phyloP scores from a whole-genome alignment of 2,329 filamentous ascomycete genomes.

The Xylaria polymorpha region DNA sequence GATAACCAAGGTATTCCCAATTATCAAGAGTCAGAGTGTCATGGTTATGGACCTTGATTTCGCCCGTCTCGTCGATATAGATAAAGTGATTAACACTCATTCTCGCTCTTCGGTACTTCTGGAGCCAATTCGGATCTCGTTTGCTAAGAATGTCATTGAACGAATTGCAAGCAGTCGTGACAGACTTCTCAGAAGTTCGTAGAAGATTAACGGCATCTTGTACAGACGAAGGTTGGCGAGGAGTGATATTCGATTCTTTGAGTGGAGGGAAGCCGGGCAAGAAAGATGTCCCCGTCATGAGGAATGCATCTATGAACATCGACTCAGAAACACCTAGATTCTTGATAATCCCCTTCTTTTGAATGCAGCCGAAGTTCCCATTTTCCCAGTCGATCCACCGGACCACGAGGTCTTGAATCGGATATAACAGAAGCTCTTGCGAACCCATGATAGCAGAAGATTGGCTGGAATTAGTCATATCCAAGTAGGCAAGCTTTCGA shows the following conservation, averaged over 20 bases:
- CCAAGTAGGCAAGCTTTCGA: slow-evolving; percentile 79
- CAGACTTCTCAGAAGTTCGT: slow-evolving; percentile 74
- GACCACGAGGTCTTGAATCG: slow-evolving; percentile 81
- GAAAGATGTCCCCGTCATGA: slow-evolving; percentile 86
- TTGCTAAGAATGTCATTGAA: slow-evolving; percentile 80
- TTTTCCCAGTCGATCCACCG: slow-evolving; percentile 74
- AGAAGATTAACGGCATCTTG: slow-evolving; percentile 83
- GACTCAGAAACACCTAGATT: slow-evolving; percentile 73
- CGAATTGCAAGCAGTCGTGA: slow-evolving; percentile 78
- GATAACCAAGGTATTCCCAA: slow-evolving; percentile 89
- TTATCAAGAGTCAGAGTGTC: slow-evolving; percentile 83
- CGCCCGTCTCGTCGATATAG: slow-evolving; percentile 80
- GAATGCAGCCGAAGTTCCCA: slow-evolving; percentile 69
- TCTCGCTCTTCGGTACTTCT: slow-evolving; percentile 86
- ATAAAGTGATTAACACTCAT: slow-evolving; percentile 90
- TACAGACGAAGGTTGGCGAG: slow-evolving; percentile 70
- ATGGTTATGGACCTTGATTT: slow-evolving; percentile 78
- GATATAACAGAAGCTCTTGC: slow-evolving; percentile 86
- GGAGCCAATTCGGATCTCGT: slow-evolving; percentile 78
- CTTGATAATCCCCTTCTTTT: slow-evolving; percentile 76
- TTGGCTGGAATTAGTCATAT: slow-evolving; percentile 73
- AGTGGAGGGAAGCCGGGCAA: slow-evolving; percentile 83
- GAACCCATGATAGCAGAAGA: slow-evolving; percentile 84
- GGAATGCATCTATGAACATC: slow-evolving; percentile 83
- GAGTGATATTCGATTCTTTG: slow-evolving; percentile 66